Base-by-base conservation (phyloP, 2,329 filamentous ascomycete species). In the Exophiala sp. region DNA sequence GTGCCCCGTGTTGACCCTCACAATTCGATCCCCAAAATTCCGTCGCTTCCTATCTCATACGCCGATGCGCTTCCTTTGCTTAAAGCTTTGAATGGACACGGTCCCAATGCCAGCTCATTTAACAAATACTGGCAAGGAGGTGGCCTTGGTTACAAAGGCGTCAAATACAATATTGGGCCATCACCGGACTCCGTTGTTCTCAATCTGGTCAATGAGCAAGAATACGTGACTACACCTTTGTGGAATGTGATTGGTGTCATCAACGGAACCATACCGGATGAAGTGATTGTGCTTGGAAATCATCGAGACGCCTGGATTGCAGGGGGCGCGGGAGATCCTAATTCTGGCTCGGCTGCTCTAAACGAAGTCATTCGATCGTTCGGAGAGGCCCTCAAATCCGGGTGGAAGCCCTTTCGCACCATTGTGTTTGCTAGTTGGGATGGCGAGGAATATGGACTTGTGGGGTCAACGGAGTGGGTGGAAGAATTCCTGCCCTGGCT, bases 221-320 rank as follows among this genome's bases (percentile, higher is more conserved):
- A 90, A 42, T 94, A 95, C 65, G 83, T 84, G 11, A 92, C 82
- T 1, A 94, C 87, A 0, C 87, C 88, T 3, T 75, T 92, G 48
- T 96, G 91, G 91, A 87, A 99, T 66, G 89, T 94, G 2, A 92
- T 97, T 60, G 92, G 92, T 41, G 78, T 94, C 42, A 89, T 99
- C 68, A 96, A 96, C 64, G 94, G 92, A 8, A 62, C 62, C 3
- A 83, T 94, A 34, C 77, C 84, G 0, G 85, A 96, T 63, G 91
- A 96, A 66, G 90, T 96, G 1, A 78, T 99, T 42, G 80, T 99
- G 3, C 75, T 97, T 32, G 91, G 91, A n/a, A 96, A 95, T 66
- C 91, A 96, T 66, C 84, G 91, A 33, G 91, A 96, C 71, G 89
- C 91, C 0, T 95, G 89, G 89, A 86, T 92, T 64, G 85, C 86